A percentile compares a stretch with the other conserved stretches of the same genome.
Evolutionary conservation across 805 yeast species (phyloP).

Genomic region (Wickerhamiella sergipiensis): DNA sequence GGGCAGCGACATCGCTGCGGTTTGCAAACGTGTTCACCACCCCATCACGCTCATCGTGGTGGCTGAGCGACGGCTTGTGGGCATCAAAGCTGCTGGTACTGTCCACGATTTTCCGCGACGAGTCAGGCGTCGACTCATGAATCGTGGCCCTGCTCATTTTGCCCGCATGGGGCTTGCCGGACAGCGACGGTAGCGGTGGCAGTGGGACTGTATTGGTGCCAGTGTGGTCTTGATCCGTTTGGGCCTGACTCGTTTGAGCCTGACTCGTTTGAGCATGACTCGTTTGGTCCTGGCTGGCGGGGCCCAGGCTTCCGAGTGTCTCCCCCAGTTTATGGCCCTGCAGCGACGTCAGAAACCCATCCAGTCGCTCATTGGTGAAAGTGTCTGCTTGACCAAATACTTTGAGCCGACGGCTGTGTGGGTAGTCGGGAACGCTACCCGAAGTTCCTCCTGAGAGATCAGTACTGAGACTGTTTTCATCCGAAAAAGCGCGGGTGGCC

Average conservation of each 20-base stretch:
- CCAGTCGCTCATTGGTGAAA: constrained; percentile 16
- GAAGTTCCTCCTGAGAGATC: background rate
- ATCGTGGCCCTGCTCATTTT: background rate
- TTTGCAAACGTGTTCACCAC: constrained; percentile 2
- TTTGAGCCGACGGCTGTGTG: constrained; percentile 13
- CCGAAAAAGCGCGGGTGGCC: background rate
- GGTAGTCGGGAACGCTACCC: constrained; percentile 3
- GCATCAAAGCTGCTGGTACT: background rate
- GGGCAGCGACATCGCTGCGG: constrained; percentile 4
- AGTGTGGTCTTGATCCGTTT: background rate
- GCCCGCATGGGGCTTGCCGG: background rate
- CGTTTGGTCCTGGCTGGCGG: too few relatives aligned
- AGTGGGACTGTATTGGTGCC: too few relatives aligned
- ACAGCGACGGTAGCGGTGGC: background rate
- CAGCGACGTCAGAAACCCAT: constrained; percentile 14
- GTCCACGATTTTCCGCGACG: background rate
- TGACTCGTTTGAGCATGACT: too few relatives aligned
- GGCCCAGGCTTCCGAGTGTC: background rate
- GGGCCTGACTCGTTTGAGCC: too few relatives aligned
- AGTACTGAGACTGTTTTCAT: background rate
- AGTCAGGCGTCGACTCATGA: background rate
- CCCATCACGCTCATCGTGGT: background rate
- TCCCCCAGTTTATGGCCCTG: constrained; percentile 2
- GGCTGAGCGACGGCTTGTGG: background rate
- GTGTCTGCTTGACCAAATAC: constrained; percentile 17